Conservation (phyloP, 257 asterid species). For the Scutellaria barbata region DNA sequence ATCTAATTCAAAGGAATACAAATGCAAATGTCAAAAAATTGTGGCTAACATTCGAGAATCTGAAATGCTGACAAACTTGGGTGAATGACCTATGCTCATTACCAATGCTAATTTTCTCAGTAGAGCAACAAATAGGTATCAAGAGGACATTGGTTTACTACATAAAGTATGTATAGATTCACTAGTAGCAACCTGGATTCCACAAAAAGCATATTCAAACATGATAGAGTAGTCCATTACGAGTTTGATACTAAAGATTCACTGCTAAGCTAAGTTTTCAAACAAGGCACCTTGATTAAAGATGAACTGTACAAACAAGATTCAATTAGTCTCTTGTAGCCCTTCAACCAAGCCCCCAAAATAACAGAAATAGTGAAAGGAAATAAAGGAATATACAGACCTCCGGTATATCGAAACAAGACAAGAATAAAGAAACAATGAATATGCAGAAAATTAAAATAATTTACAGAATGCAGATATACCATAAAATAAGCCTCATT, state of each 20-base stretch:
- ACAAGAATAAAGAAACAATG: neutral
- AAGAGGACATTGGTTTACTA: neutral
- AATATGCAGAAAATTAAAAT: neutral
- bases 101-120: neutral
- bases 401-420: conserved; percentile 16
- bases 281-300: neutral
- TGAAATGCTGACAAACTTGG: neutral
- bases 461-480: neutral
- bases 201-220: conserved; percentile 1
- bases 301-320: neutral
- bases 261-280: neutral
- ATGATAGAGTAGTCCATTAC: neutral
- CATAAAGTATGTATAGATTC: neutral
- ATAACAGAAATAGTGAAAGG: neutral
- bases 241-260: neutral
- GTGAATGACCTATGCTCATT: neutral
- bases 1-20: neutral
- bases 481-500: neutral
- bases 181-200: conserved; percentile 3
- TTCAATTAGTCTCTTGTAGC: neutral
- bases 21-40: neutral
- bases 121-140: neutral
- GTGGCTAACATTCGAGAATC: neutral
- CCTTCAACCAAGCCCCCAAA: conserved; percentile 5
- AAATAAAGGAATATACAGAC: neutral